Evolutionary conservation across 768 basidiomycete genomes (phyloP), one percentile per base, ranked within the genome.

Genomic region (Termitomyces eurrhizus): DNA sequence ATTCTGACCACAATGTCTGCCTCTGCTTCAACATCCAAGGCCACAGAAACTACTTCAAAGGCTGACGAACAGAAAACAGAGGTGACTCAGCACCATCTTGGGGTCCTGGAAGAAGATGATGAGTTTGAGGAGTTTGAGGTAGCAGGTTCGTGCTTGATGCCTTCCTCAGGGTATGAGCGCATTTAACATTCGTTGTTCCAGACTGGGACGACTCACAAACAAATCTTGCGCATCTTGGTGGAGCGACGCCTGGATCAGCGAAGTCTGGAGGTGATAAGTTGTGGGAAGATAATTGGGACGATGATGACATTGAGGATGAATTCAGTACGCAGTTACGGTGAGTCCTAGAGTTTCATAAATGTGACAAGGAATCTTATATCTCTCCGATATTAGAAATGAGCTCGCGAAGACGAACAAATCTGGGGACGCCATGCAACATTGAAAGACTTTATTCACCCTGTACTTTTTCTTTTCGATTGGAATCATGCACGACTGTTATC

Each of bases 231-330:
- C 89, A 92, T 69, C 76, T 93, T 49, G 85, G 83, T 45, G 88
- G 89, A 21, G 81, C 86, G 2, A 83, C 87, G 4, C 88, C 90
- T 2, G 90, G 89, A 4, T 85, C 80, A 13, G 91, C 88, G 3
- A 88, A 86, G 67, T 89, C 89, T 37, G 88, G 88, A 45, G 90
- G 91, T 18, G 88, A 97, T 73, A 92, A 94, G 69, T 78, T 99
- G 12, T 99, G 97, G 97, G 97, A 99, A 78, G 97, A 98, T 67
- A 98, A 98, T 72, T 99, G 97, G 97, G 97, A 99, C 69, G 97
- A 99, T 67, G 97, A 99, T 75, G 96, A 98, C 74, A 88, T 97
- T 62, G 96, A 96, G 72, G 95, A 98, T 67, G 94, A 97, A 65
- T 99, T 99, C 71, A 95, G 93, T 67, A 87, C 92, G 56, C 94